Evolutionary conservation across 1,139 yeast genomes (phyloP).

Genomic region (Lodderomyces jiufengensis): DNA sequence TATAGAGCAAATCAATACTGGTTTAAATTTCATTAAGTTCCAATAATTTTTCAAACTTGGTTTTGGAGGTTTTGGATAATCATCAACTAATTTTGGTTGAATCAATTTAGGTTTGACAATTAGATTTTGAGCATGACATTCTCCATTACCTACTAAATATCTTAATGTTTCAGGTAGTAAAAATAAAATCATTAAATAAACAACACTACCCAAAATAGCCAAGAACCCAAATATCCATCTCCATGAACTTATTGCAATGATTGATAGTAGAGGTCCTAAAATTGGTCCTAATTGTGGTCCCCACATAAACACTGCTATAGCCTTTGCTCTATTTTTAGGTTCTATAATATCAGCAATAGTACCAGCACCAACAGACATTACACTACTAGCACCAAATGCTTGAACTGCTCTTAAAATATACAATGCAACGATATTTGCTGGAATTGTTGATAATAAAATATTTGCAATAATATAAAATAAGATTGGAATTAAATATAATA

Average conservation of each 20-base stretch:
- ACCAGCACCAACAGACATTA: constrained; percentile 55
- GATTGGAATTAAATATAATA: constrained; percentile 45
- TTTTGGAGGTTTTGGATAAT: constrained; percentile 48
- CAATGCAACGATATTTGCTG: constrained; percentile 43
- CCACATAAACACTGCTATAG: constrained; percentile 52
- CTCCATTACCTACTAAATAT: constrained; percentile 54
- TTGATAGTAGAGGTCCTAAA: constrained; percentile 50
- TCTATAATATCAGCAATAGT: constrained; percentile 50
- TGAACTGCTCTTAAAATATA: constrained; percentile 45
- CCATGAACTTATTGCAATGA: constrained; percentile 41
- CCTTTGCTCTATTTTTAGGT: constrained; percentile 47
- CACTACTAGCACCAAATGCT: constrained; percentile 55
- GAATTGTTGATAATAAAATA: constrained; percentile 45
- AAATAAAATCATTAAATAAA: constrained; percentile 35
- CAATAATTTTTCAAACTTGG: constrained; percentile 39
- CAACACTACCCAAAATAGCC: constrained; percentile 40
- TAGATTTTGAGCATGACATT: constrained; percentile 17
- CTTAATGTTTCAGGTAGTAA: constrained; percentile 55
- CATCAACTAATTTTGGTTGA: constrained; percentile 26
- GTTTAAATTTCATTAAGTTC: constrained; percentile 35
- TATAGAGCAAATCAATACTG: constrained; percentile 46
- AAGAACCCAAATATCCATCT: constrained; percentile 57
- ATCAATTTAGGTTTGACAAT: constrained; percentile 26
- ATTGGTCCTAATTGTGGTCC: constrained; percentile 62
- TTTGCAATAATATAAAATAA: constrained; percentile 44